Conservation (phyloP, 176 grass and related monocot genomes). For the Paspalum notatum region DNA sequence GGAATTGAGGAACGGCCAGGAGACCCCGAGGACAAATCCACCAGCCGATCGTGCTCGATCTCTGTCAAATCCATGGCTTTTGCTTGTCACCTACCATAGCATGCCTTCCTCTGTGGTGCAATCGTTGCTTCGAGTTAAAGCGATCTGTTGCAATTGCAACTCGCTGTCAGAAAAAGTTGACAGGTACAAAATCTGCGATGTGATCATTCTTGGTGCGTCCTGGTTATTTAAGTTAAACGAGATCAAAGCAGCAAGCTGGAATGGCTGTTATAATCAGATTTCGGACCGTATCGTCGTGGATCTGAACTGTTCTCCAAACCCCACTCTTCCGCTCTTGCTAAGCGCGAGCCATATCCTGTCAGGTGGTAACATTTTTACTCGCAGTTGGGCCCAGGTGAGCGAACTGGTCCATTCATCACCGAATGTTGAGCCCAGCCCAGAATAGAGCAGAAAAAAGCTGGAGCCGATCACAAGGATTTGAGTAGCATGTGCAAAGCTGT, state of each 20-base stretch:
- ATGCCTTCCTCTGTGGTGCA: not conserved
- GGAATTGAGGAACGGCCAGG: not conserved
- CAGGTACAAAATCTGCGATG: not conserved
- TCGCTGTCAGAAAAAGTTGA: constrained; percentile 3
- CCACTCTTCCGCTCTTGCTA: not conserved
- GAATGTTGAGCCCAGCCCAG: not conserved
- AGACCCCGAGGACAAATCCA: not conserved
- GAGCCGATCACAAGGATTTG: no score
- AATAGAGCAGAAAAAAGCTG: not conserved
- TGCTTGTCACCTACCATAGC: not conserved
- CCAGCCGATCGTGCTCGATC: not conserved
- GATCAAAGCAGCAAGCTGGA: constrained; percentile 1
- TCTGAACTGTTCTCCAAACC: not conserved
- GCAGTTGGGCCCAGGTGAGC: not conserved
- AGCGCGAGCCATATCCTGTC: no score
- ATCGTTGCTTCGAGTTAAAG: not conserved
- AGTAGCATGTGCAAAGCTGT: not conserved
- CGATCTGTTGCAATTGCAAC: not conserved
- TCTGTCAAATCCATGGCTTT: not conserved
- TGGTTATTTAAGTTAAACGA: not conserved
- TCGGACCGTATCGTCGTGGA: not conserved
- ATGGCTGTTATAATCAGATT: not conserved
- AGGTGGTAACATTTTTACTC: not conserved
- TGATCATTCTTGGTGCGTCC: not conserved
- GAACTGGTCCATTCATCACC: not conserved